Base-by-base conservation (phyloP, 257 asterid species). In the Solanum sejunctum region DNA sequence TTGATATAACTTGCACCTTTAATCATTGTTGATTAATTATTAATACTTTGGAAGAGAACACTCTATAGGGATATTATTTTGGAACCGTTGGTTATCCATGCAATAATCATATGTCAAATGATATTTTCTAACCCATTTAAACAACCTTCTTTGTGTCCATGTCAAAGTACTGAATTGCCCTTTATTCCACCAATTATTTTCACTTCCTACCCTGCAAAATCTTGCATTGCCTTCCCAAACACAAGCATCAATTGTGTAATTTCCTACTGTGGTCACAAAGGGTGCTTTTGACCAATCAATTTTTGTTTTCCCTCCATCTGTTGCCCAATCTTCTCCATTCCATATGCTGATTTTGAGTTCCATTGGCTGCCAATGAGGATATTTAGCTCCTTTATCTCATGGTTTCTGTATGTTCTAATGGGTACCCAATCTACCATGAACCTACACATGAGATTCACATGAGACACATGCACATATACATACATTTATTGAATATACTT, bases 401-500 rank as follows among this genome's bases (percentile, higher is more conserved):
- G 97, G 91, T 96, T 96, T 90, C 97, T 88, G 83, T 88, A 93
- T 43, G 99, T 95, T 63, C 99, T 82, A 21, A 96, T 92, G 12
- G 99, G 99, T 70, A 94, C 92, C 97, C 93, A 90, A 47, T 96
- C 99, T 85, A 94, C 99, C 96, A 96, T 91, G 84, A 96, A 95
- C 70, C 99, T 32, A 32, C 36, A 32, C 36, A 32, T 32, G 36
- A 32, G 36, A 32, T 32, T 32, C 36, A 32, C 36, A 28, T 28
- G 32, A 28, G 32, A 28, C 32, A 28, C 32, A 32, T 32, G 36
- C 36, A 32, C 36, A 32, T 28, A 28, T 28, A 28, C 32, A 28
- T 28, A 28, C 4, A 10, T 47, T 49, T 49, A 49, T 10, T 10
- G 54, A 10, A 49, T 49, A 49, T 49, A 49, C 13, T 49, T 49